Conservation (phyloP, 495 filamentous ascomycete genomes). For the Elaphomyces granulatus region DNA sequence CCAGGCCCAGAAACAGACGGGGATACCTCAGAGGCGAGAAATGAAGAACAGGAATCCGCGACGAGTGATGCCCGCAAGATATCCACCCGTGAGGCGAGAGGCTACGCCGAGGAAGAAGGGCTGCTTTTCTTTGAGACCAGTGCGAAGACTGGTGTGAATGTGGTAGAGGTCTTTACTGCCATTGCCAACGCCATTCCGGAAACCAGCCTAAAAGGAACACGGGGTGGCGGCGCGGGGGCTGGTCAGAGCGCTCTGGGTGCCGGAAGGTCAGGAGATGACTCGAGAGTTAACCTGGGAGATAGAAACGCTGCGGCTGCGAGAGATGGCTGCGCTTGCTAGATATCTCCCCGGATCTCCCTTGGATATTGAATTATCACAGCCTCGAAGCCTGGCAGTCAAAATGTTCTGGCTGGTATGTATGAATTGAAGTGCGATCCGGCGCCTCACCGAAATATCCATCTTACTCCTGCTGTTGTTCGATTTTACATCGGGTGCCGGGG, state of each 20-base stretch:
- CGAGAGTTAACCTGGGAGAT: conserved; percentile 32
- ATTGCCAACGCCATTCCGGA: conserved; percentile 96
- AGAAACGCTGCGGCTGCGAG: conserved; percentile 46
- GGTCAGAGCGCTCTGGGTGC: conserved; percentile 31
- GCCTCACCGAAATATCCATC: too few relatives aligned
- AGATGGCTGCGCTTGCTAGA: conserved; percentile 84
- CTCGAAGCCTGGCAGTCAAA: too few relatives aligned
- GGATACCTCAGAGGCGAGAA: conserved; percentile 25
- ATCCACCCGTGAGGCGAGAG: conserved; percentile 70
- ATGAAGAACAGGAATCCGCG: conserved; percentile 36
- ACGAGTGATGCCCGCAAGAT: conserved; percentile 76
- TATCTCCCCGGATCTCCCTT: neutral
- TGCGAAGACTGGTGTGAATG: conserved; percentile 88
- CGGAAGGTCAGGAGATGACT: conserved; percentile 27
- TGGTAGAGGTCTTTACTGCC: conserved; percentile 92
- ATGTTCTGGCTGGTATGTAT: too few relatives aligned
- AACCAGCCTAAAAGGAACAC: conserved; percentile 78
- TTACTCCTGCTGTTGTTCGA: too few relatives aligned
- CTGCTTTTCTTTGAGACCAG: conserved; percentile 96
- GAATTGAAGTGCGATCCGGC: too few relatives aligned
- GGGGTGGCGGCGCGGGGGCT: conserved; percentile 48
- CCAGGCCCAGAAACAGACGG: conserved; percentile 13
- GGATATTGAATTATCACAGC: too few relatives aligned
- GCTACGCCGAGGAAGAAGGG: conserved; percentile 88
- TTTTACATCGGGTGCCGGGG: too few relatives aligned